Conservation (phyloP, 768 basidiomycete species). For the Mycena sanguinolenta region DNA sequence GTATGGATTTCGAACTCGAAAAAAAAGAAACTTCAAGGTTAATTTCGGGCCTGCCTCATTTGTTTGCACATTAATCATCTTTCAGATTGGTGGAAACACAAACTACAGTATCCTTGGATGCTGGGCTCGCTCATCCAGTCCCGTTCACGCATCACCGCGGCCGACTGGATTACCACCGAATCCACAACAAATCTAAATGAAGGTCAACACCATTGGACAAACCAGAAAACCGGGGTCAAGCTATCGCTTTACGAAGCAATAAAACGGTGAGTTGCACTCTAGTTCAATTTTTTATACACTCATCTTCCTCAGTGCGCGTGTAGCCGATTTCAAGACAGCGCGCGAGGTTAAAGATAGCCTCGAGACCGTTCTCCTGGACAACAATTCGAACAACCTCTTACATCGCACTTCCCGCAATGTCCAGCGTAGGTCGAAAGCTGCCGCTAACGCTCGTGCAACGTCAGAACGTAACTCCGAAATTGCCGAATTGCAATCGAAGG, state of each 20-base stretch:
- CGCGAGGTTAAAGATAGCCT: constrained; percentile 6
- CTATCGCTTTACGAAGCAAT: too few relatives aligned
- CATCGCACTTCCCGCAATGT: not conserved
- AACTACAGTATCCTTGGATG: constrained; percentile 2
- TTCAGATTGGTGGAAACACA: constrained; percentile 20
- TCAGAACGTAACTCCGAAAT: too few relatives aligned
- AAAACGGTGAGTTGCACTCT: too few relatives aligned
- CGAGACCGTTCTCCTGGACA: not conserved
- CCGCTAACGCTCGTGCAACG: too few relatives aligned
- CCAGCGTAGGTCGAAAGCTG: not conserved
- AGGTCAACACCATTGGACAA: too few relatives aligned
- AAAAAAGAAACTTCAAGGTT: constrained; percentile 7
- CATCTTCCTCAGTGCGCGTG: constrained; percentile 8
- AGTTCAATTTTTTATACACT: too few relatives aligned
- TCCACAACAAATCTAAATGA: too few relatives aligned
- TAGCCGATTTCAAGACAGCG: constrained; percentile 1
- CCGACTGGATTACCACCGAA: constrained; percentile 4
- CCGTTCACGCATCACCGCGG: not conserved
- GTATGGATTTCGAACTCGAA: constrained; percentile 1
- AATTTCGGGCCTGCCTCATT: not conserved
- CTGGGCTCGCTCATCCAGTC: not conserved
- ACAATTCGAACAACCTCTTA: constrained; percentile 2
- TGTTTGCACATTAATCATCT: not conserved
- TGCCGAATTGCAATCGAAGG: too few relatives aligned
- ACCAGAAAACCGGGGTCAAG: too few relatives aligned